Evolutionary conservation across 83 land plant species (phyloP).

Genomic region (Isoetes engelmannii): DNA sequence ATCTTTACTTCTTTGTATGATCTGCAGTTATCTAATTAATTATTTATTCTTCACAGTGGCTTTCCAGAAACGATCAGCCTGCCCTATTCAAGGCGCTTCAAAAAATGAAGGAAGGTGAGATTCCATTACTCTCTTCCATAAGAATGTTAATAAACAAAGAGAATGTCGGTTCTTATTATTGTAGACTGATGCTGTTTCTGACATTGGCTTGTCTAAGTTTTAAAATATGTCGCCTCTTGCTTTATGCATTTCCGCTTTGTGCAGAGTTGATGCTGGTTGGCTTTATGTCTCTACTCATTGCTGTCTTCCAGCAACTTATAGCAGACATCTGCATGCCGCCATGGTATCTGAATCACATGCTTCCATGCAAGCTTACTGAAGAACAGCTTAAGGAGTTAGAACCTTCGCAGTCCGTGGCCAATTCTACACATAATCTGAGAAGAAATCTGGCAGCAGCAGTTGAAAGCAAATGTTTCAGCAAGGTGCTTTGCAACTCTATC

Average conservation of each 20-base stretch:
- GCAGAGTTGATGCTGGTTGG: conserved; percentile 71
- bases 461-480: not conserved
- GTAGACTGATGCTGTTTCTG: too few species aligned
- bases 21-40: too few species aligned
- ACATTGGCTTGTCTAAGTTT: too few species aligned
- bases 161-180: too few species aligned
- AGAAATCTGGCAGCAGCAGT: not conserved
- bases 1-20: too few species aligned
- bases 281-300: conserved; percentile 56
- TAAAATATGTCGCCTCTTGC: not conserved
- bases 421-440: not conserved
- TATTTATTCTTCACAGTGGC: conserved; percentile 21
- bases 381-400: not conserved
- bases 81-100: conserved; percentile 44
- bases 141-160: too few species aligned
- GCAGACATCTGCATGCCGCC: conserved; percentile 42
- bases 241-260: not conserved
- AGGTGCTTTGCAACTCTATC: not conserved
- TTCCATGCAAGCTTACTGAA: conserved; percentile 23
- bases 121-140: not conserved
- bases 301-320: conserved; percentile 40
- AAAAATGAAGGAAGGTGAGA: conserved; percentile 55
- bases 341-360: conserved; percentile 20
- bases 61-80: conserved; percentile 42
- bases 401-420: not conserved